phyloP scores from a whole-genome alignment of 768 basidiomycete species.

The Leccinum arenicola region DNA sequence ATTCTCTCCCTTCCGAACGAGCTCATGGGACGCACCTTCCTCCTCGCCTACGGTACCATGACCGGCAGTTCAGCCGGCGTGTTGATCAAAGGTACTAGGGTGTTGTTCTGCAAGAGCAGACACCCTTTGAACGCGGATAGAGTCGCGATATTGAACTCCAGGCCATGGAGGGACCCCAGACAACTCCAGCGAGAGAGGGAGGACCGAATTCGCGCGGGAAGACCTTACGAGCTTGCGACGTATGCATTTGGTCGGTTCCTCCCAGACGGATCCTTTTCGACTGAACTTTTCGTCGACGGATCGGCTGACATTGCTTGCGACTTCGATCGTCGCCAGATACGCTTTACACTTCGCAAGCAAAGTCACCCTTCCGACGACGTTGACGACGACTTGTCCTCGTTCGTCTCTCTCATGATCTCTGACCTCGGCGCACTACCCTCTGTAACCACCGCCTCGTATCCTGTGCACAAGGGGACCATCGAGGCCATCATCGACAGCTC shows the following conservation, averaged over 20 bases:
- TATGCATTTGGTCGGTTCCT: slow-evolving; percentile 38
- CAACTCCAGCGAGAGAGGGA: slow-evolving; percentile 24
- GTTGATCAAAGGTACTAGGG: slow-evolving; percentile 22
- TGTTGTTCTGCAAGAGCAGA: slow-evolving; percentile 23
- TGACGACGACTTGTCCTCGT: not conserved
- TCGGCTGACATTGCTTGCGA: slow-evolving; percentile 36
- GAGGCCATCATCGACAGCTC: slow-evolving; percentile 19
- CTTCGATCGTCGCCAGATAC: slow-evolving; percentile 30
- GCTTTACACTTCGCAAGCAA: slow-evolving; percentile 31
- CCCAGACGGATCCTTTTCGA: slow-evolving; percentile 33
- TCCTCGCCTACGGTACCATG: slow-evolving; percentile 23
- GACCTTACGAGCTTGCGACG: slow-evolving; percentile 20
- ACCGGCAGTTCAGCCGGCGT: slow-evolving; percentile 18
- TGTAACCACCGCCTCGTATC: slow-evolving; percentile 21
- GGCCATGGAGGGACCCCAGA: slow-evolving; percentile 32
- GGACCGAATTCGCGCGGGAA: slow-evolving; percentile 19
- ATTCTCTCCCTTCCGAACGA: slow-evolving; percentile 31
- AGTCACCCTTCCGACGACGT: slow-evolving; percentile 10
- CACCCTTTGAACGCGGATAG: slow-evolving; percentile 21
- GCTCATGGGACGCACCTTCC: slow-evolving; percentile 22
- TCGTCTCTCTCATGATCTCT: slow-evolving; percentile 1
- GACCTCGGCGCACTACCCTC: not conserved
- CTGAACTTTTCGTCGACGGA: slow-evolving; percentile 28
- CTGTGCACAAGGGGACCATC: slow-evolving; percentile 14
- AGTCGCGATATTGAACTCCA: slow-evolving; percentile 24